phyloP scores from a whole-genome alignment of 495 filamentous ascomycete species.

The Podospora pseudopauciseta region DNA sequence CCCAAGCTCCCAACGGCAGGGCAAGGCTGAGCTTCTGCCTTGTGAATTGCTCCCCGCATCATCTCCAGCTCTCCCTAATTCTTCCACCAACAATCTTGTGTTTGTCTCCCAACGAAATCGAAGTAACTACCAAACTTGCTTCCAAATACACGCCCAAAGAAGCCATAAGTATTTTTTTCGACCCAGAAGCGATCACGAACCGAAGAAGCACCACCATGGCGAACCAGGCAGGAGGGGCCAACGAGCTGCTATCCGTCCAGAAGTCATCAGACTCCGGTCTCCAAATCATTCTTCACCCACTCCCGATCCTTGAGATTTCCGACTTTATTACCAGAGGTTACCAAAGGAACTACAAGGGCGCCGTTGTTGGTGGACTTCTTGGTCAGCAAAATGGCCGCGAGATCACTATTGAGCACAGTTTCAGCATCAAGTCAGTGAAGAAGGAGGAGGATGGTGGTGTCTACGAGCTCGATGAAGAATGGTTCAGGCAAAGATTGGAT shows the following conservation, averaged over 20 bases:
- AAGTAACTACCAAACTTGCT: neutral
- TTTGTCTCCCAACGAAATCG: neutral
- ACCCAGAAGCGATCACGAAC: constrained; percentile 5
- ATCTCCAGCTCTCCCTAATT: neutral
- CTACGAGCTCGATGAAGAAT: constrained; percentile 56
- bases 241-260: constrained; percentile 44
- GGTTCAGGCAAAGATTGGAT: constrained; percentile 76
- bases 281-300: constrained; percentile 82
- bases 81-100: neutral
- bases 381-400: constrained; percentile 88
- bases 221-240: constrained; percentile 21
- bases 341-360: constrained; percentile 66
- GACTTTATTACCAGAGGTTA: constrained; percentile 93
- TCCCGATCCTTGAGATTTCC: constrained; percentile 92
- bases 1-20: constrained; percentile 19
- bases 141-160: neutral
- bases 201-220: constrained; percentile 1
- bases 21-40: constrained; percentile 32
- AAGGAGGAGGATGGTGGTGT: constrained; percentile 47
- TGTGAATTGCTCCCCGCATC: constrained; percentile 16
- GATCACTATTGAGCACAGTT: constrained; percentile 88
- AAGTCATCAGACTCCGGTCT: constrained; percentile 71
- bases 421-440: constrained; percentile 62
- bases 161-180: neutral
- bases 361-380: constrained; percentile 80